A percentile compares a stretch with the other conserved stretches of the same genome.
These are phyloP conservation scores for Trypanosoma theileri DNA, from an alignment of 208 protist species.

Conservation along the genomic window DNA sequence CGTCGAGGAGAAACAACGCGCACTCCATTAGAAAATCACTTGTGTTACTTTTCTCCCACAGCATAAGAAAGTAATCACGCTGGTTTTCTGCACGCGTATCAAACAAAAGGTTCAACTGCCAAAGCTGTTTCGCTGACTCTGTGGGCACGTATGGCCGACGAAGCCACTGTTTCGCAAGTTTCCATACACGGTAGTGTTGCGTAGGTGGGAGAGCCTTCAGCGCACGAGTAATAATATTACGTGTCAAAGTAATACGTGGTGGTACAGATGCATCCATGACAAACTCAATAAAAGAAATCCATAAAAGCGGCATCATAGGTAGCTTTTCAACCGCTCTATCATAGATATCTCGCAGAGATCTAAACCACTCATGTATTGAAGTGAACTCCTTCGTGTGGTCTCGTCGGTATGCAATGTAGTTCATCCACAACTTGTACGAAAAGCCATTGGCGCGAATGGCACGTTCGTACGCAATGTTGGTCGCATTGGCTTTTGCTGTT, in stretches of 20 bases:
- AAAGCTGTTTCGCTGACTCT: constrained; percentile 53
- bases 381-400: constrained; percentile 42
- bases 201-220: constrained; percentile 65
- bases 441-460: constrained; percentile 60
- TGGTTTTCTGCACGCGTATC: constrained; percentile 44
- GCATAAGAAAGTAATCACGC: constrained; percentile 64
- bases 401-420: constrained; percentile 63
- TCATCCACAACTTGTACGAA: constrained; percentile 84
- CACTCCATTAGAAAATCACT: constrained; percentile 63
- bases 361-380: constrained; percentile 64
- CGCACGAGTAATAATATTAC: constrained; percentile 50
- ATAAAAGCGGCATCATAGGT: constrained; percentile 76
- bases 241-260: constrained; percentile 60
- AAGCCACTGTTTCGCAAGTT: constrained; percentile 53
- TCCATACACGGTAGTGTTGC: constrained; percentile 81
- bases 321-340: constrained; percentile 71
- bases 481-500: constrained; percentile 52
- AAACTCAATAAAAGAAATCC: constrained; percentile 73
- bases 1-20: constrained; percentile 30
- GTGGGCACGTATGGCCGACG: constrained; percentile 39
- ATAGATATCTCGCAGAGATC: constrained; percentile 59
- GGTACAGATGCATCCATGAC: constrained; percentile 39
- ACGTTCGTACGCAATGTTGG: constrained; percentile 74
- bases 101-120: constrained; percentile 58
- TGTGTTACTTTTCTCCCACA: constrained; percentile 45